Base-by-base conservation (phyloP, 2,329 filamentous ascomycete genomes). In the Knufia petricola region DNA sequence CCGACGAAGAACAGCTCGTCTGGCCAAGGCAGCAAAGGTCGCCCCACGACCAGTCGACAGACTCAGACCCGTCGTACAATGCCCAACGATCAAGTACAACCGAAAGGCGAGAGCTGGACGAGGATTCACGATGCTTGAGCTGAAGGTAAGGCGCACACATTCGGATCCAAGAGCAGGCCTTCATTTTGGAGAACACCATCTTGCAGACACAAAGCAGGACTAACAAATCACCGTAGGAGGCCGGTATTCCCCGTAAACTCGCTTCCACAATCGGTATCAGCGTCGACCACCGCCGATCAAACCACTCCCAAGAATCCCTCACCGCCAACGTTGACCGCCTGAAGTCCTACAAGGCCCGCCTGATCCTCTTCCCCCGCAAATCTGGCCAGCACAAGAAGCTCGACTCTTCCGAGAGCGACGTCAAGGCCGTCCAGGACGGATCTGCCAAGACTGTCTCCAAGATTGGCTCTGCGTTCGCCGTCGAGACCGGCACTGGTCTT, bases 71-170 rank as follows among this genome's bases (percentile, higher is more conserved):
- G 76, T 96, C 73, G 90, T 98, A 64, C 86, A 89, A 78, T 96
- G 90, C 84, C 90, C 92, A 69, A 90, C 87, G 65, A 75, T 95
- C 79, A 95, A 94, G 81, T 94, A 98, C 82, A 98, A 98, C 87
- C 89, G 92, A 70, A 88, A 88, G 70, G 85, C 94, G 69, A 85
- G 92, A 71, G 82, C 87, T 68, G 92, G 92, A 73, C 88, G 92
- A 79, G 92, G 92, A 71, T 98, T 98, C 85, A 87, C 90, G 64
- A 79, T 96, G 62, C 79, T 83, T 76, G 92, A 98, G 82, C 80
- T 98, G 71, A 98, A 98, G 89, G 90, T 95, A 85, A 60, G 71
- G n/a, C n/a, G n/a, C n/a, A n/a, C n/a, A n/a, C n/a, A n/a, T n/a
- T n/a, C n/a, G n/a, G n/a, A n/a, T n/a, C n/a, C n/a, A n/a, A n/a